phyloP scores from a whole-genome alignment of 2,329 filamentous ascomycete genomes.

The Piedraia hortae region DNA sequence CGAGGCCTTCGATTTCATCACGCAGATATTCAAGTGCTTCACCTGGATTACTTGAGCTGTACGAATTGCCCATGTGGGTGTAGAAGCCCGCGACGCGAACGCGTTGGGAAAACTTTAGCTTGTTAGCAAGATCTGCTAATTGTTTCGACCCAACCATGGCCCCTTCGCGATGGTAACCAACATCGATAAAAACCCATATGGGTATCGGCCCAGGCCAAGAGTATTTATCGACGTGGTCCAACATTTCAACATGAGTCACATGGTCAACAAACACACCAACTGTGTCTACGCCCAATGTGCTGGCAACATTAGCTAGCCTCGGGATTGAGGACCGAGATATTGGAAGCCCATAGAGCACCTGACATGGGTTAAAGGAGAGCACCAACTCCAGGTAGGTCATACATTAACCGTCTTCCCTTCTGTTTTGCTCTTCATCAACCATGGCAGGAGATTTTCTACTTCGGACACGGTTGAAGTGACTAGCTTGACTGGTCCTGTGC shows the following conservation, averaged over 20 bases:
- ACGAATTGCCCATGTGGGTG: constrained; percentile 46
- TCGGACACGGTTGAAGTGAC: constrained; percentile 51
- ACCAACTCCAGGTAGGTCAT: too few species aligned
- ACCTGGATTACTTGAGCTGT: constrained; percentile 25
- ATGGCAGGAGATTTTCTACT: constrained; percentile 35
- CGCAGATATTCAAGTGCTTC: constrained; percentile 32
- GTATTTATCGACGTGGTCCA: constrained; percentile 17
- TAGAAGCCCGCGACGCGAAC: constrained; percentile 36
- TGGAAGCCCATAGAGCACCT: constrained; percentile 48
- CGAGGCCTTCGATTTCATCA: constrained; percentile 29
- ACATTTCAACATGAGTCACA: constrained; percentile 27
- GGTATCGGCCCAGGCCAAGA: constrained; percentile 22
- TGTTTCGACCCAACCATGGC: constrained; percentile 24
- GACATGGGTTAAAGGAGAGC: too few species aligned
- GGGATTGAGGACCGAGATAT: constrained; percentile 31
- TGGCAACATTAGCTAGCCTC: constrained; percentile 30
- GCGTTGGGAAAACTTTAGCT: constrained; percentile 19
- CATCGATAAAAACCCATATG: constrained; percentile 48
- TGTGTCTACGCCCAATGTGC: constrained; percentile 25
- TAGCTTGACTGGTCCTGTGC: constrained; percentile 26
- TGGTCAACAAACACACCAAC: constrained; percentile 46
- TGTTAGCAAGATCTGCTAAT: constrained; percentile 21
- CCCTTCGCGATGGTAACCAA: constrained; percentile 44
- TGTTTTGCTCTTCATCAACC: constrained; percentile 29
- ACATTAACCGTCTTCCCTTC: constrained; percentile 31